These are phyloP conservation scores for Penicillium waksmanii DNA, from an alignment of 495 filamentous ascomycete genomes.

Conservation along the genomic window DNA sequence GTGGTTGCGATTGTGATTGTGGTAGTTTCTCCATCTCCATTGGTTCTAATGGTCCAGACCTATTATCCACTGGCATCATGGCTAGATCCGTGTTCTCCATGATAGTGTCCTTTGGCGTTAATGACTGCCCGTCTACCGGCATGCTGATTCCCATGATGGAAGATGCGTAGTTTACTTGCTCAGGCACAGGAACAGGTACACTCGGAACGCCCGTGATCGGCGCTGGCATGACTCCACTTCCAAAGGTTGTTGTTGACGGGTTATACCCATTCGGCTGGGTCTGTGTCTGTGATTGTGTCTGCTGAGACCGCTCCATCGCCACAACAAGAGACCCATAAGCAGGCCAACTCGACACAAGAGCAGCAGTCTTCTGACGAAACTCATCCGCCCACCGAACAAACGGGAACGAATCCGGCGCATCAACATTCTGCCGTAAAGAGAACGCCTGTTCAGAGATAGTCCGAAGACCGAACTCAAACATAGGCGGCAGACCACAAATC, in stretches of 20 bases:
- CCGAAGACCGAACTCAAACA: conserved; percentile 47
- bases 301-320: conserved; percentile 39
- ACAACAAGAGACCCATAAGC: conserved; percentile 41
- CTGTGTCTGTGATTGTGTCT: neutral
- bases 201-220: conserved; percentile 1
- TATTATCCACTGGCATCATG: conserved; percentile 20
- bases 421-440: conserved; percentile 36
- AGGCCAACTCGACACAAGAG: conserved; percentile 39
- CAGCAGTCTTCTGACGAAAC: conserved; percentile 36
- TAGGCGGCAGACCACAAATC: conserved; percentile 50
- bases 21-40: conserved; percentile 8
- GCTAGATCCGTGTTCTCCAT: conserved; percentile 39
- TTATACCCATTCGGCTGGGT: conserved; percentile 15
- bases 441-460: conserved; percentile 46
- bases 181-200: neutral
- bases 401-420: conserved; percentile 39
- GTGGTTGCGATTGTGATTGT: conserved; percentile 20
- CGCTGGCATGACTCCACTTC: neutral
- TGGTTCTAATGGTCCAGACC: too few relatives aligned
- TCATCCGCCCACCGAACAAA: conserved; percentile 46
- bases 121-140: conserved; percentile 39
- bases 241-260: neutral
- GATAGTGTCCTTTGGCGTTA: conserved; percentile 42
- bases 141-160: conserved; percentile 46
- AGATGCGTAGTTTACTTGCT: conserved; percentile 29